phyloP scores from a whole-genome alignment of 2,329 filamentous ascomycete genomes.

The Nemania abortiva region DNA sequence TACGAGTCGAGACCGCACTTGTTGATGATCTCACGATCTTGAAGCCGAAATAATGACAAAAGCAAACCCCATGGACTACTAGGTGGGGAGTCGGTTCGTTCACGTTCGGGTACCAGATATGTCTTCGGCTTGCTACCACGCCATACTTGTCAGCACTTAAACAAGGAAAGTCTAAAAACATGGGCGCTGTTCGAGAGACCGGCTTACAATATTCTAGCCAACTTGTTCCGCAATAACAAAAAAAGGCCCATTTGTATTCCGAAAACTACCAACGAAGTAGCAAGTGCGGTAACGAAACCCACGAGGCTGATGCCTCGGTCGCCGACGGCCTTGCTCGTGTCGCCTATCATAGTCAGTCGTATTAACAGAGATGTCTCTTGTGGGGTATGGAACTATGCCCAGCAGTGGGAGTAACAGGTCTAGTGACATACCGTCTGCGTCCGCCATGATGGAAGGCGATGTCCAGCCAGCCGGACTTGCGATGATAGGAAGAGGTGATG shows the following conservation, averaged over 20 bases:
- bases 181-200: not conserved
- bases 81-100: slow-evolving; percentile 82
- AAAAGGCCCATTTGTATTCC: slow-evolving; percentile 77
- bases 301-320: slow-evolving; percentile 60
- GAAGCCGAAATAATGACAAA: slow-evolving; percentile 73
- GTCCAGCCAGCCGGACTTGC: slow-evolving; percentile 18
- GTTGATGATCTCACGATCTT: slow-evolving; percentile 86
- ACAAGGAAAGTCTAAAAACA: not conserved
- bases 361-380: slow-evolving; percentile 1
- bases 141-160: slow-evolving; percentile 33
- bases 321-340: slow-evolving; percentile 45
- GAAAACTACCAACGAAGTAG: slow-evolving; percentile 72
- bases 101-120: slow-evolving; percentile 85
- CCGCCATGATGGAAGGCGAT: slow-evolving; percentile 30
- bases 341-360: slow-evolving; percentile 26
- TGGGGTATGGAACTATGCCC: not conserved
- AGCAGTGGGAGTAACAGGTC: not conserved
- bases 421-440: slow-evolving; percentile 34
- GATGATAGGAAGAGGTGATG: slow-evolving; percentile 3
- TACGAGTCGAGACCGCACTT: slow-evolving; percentile 97
- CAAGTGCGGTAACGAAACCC: slow-evolving; percentile 74
- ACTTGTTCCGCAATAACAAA: slow-evolving; percentile 78
- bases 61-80: slow-evolving; percentile 64
- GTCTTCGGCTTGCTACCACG: slow-evolving; percentile 78
- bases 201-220: slow-evolving; percentile 84